These are phyloP conservation scores for Umbelopsis sp. DNA, from an alignment of 371 early-diverging fungal species.

Conservation along the genomic window DNA sequence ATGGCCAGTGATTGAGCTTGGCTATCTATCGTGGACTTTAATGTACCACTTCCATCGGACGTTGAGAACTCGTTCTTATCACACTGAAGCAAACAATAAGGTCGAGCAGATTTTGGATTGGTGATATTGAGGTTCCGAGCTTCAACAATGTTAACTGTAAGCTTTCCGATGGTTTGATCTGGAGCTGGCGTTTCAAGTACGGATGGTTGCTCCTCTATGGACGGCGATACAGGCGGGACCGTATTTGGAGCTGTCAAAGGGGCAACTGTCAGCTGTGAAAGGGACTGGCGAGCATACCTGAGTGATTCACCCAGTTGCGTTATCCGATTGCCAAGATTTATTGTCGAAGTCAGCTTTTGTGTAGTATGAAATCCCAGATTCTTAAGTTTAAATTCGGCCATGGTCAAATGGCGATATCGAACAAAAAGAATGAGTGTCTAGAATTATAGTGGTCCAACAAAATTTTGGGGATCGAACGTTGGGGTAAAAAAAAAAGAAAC, in stretches of 20 bases:
- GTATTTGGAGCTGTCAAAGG: not conserved
- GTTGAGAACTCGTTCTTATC: slow-evolving; percentile 52
- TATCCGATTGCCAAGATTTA: slow-evolving; percentile 6
- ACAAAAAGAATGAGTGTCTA: not conserved
- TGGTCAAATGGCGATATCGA: slow-evolving; percentile 5
- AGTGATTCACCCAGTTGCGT: slow-evolving; percentile 8
- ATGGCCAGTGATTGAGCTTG: slow-evolving; percentile 2
- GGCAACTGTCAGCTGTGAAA: not conserved
- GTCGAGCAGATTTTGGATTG: slow-evolving; percentile 44
- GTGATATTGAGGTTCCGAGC: slow-evolving; percentile 48
- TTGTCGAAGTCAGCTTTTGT: slow-evolving; percentile 3
- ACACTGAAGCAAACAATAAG: slow-evolving; percentile 54
- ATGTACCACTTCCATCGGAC: slow-evolving; percentile 27
- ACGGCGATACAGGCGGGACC: not conserved
- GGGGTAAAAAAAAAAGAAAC: not conserved
- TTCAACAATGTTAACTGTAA: slow-evolving; percentile 44
- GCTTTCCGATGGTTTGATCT: slow-evolving; percentile 30
- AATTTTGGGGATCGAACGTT: slow-evolving; percentile 15
- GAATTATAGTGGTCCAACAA: not conserved
- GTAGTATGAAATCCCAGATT: slow-evolving; percentile 18
- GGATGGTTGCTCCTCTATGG: slow-evolving; percentile 4
- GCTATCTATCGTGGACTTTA: not conserved
- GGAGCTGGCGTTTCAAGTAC: slow-evolving; percentile 26
- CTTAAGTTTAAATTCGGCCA: slow-evolving; percentile 16
- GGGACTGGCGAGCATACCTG: slow-evolving; percentile 12